These are phyloP conservation scores for Boletales sp. DNA, from an alignment of 768 basidiomycete species.

Conservation along the genomic window DNA sequence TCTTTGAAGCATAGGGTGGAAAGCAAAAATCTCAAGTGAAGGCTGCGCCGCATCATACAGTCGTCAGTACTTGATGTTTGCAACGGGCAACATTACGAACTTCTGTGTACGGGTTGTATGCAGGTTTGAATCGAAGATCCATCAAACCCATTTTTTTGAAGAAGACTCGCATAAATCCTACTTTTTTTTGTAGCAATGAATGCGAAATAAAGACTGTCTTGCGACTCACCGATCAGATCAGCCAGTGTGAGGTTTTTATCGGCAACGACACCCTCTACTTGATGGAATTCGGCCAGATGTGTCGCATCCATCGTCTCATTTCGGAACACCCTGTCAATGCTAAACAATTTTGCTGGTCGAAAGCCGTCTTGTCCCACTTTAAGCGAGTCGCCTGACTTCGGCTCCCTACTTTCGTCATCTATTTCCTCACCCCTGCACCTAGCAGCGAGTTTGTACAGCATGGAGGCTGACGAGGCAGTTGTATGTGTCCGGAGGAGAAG, in stretches of 20 bases:
- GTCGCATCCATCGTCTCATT: conserved; percentile 99
- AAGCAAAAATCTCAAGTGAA: conserved; percentile 97
- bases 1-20: conserved; percentile 88
- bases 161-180: conserved; percentile 98
- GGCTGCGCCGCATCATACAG: conserved; percentile 47
- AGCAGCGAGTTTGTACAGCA: conserved; percentile 93
- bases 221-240: conserved; percentile 80
- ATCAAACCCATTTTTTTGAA: conserved; percentile 97
- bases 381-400: conserved; percentile 5
- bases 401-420: conserved; percentile 32
- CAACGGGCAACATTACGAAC: conserved; percentile 33
- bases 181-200: not conserved
- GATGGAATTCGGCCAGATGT: conserved; percentile 98
- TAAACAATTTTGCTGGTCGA: conserved; percentile 90
- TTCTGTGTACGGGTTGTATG: conserved; percentile 98
- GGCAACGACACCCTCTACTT: conserved; percentile 99
- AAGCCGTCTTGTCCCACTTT: conserved; percentile 61
- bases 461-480: conserved; percentile 88
- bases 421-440: conserved; percentile 62
- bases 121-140: conserved; percentile 95
- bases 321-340: conserved; percentile 96
- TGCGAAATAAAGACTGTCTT: not conserved
- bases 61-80: not conserved
- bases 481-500: conserved; percentile 96
- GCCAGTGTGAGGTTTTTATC: conserved; percentile 90